Conservation (phyloP, 805 yeast species). For the Priceomyces melissophilus region DNA sequence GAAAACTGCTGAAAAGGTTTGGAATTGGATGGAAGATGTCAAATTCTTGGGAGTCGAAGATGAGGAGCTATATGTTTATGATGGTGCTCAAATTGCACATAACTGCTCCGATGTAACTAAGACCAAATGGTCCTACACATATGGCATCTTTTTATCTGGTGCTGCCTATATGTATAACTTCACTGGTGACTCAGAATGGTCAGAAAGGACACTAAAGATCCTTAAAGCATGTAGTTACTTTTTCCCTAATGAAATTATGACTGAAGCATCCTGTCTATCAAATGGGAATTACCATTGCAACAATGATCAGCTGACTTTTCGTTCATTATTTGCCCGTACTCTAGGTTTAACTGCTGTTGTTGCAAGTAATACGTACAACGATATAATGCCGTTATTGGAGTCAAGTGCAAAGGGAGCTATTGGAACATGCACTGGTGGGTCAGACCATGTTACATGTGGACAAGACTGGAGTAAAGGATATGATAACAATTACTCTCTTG, state of each 20-base stretch:
- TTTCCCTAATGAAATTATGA: conserved; percentile 49
- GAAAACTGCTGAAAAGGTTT: conserved; percentile 70
- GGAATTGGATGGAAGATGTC: conserved; percentile 71
- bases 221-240: conserved; percentile 37
- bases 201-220: conserved; percentile 32
- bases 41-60: conserved; percentile 21
- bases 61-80: conserved; percentile 40
- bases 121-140: conserved; percentile 66
- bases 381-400: conserved; percentile 39
- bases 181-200: conserved; percentile 49
- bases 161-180: conserved; percentile 65
- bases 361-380: conserved; percentile 46
- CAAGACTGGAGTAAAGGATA: conserved; percentile 63
- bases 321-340: conserved; percentile 64
- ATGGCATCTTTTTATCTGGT: conserved; percentile 65
- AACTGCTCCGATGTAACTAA: conserved; percentile 50
- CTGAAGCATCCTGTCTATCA: conserved; percentile 60
- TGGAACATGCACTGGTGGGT: conserved; percentile 75
- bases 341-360: conserved; percentile 56
- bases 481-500: conserved; percentile 73
- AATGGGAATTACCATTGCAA: conserved; percentile 44
- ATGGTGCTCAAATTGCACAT: conserved; percentile 53
- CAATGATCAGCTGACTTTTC: conserved; percentile 74
- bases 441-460: conserved; percentile 86
- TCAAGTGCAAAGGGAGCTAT: conserved; percentile 72